phyloP scores from a whole-genome alignment of 371 early-diverging fungal species.

The Chytridium lagenaria region DNA sequence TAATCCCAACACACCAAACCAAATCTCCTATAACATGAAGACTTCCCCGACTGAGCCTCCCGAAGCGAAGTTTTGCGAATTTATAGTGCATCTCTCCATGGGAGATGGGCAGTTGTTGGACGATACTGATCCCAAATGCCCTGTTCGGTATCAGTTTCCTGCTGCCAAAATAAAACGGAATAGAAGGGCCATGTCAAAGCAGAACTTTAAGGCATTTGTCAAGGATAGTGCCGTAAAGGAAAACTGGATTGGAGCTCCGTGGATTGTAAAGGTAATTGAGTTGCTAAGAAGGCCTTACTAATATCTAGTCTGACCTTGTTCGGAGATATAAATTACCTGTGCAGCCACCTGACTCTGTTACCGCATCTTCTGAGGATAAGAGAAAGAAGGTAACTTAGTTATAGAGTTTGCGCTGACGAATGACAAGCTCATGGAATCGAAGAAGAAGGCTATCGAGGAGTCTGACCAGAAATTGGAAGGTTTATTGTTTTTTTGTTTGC shows the following conservation, averaged over 20 bases:
- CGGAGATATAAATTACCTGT: slow-evolving; percentile 37
- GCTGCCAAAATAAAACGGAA: slow-evolving; percentile 56
- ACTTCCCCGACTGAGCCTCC: neutral
- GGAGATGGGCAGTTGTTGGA: slow-evolving; percentile 19
- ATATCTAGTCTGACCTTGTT: slow-evolving; percentile 6
- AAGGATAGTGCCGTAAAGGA: slow-evolving; percentile 71
- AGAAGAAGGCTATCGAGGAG: slow-evolving; percentile 13
- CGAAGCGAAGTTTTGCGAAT: neutral
- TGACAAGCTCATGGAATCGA: slow-evolving; percentile 3
- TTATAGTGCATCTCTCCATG: slow-evolving; percentile 22
- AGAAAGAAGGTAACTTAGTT: neutral
- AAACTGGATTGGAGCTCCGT: slow-evolving; percentile 74
- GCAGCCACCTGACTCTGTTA: slow-evolving; percentile 30
- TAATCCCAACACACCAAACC: neutral
- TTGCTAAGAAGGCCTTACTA: neutral
- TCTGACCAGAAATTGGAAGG: slow-evolving; percentile 2
- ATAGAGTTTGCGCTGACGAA: neutral
- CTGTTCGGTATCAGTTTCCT: slow-evolving; percentile 12
- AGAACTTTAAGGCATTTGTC: slow-evolving; percentile 71
- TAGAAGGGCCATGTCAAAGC: slow-evolving; percentile 72
- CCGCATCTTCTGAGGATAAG: neutral
- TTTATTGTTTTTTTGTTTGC: neutral
- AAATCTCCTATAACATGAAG: neutral
- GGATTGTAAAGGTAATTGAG: slow-evolving; percentile 64
- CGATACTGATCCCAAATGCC: neutral